phyloP scores from a whole-genome alignment of 768 basidiomycete genomes.

The Naganishia vishniacii region DNA sequence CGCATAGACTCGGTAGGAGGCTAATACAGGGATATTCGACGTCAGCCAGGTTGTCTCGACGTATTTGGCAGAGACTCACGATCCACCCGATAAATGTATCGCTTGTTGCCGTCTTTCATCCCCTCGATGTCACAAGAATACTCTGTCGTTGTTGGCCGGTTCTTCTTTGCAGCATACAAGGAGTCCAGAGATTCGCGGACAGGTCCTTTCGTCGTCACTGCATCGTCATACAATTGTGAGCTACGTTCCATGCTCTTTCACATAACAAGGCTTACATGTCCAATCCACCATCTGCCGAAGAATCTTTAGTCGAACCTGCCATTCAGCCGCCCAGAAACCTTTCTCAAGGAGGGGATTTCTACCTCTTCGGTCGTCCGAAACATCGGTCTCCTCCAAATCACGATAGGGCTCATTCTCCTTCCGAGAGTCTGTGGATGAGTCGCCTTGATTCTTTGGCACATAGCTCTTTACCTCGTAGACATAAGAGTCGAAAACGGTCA shows the following conservation, averaged over 20 bases:
- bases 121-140: constrained; percentile 13
- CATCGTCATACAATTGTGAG: background rate
- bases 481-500: constrained; percentile 26
- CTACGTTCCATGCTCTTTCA: background rate
- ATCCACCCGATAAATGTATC: constrained; percentile 16
- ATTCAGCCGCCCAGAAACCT: constrained; percentile 22
- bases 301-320: constrained; percentile 24
- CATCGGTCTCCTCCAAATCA: constrained; percentile 9
- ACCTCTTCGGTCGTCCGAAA: constrained; percentile 13
- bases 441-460: constrained; percentile 4
- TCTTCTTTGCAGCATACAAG: constrained; percentile 6
- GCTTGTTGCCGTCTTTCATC: constrained; percentile 17
- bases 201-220: constrained; percentile 13
- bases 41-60: background rate
- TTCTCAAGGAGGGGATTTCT: constrained; percentile 20
- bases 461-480: constrained; percentile 20
- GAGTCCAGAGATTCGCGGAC: constrained; percentile 9
- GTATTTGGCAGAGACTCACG: constrained; percentile 1
- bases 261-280: constrained; percentile 17
- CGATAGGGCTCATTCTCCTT: constrained; percentile 15
- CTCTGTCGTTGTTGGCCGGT: background rate
- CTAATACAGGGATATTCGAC: background rate
- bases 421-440: background rate
- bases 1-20: constrained; percentile 22
- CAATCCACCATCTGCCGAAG: constrained; percentile 29